A percentile compares a stretch with the other conserved stretches of the same genome.
These are phyloP conservation scores for Lachancea thermotolerans DNA, from an alignment of 805 yeast species.

Conservation along the genomic window DNA sequence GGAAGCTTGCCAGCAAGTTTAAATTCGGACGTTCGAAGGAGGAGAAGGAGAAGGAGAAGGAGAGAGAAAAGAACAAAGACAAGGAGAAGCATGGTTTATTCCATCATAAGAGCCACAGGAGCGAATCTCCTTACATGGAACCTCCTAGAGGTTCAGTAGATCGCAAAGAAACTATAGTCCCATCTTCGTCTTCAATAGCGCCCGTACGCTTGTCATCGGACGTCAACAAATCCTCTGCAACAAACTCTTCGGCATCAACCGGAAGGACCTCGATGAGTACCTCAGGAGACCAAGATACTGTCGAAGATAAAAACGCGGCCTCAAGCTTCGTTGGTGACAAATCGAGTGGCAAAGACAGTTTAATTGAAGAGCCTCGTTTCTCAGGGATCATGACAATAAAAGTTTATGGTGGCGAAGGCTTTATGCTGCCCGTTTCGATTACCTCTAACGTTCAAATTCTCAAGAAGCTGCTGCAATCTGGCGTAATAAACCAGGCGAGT, in stretches of 20 bases:
- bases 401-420: constrained; percentile 61
- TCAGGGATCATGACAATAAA: constrained; percentile 70
- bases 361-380: constrained; percentile 10
- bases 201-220: constrained; percentile 25
- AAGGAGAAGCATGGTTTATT: constrained; percentile 12
- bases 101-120: constrained; percentile 8
- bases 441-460: constrained; percentile 58
- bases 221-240: constrained; percentile 6
- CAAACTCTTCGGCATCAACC: constrained; percentile 18
- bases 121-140: constrained; percentile 6
- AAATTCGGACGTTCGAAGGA: constrained; percentile 31
- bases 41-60: constrained; percentile 23
- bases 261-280: constrained; percentile 10
- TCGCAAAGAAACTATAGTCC: constrained; percentile 28
- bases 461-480: constrained; percentile 58
- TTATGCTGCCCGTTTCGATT: constrained; percentile 64
- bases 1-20: constrained; percentile 28
- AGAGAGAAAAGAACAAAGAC: constrained; percentile 13
- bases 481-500: constrained; percentile 26
- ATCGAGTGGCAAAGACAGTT: constrained; percentile 11
- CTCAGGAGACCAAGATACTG: constrained; percentile 1
- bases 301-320: not conserved
- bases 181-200: constrained; percentile 21
- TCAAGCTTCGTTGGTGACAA: not conserved
- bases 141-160: constrained; percentile 12